Percentiles rank a stretch among this genome's conserved stretches.
Conservation (phyloP, 306 rosid species). For the Lablab purpureus region DNA sequence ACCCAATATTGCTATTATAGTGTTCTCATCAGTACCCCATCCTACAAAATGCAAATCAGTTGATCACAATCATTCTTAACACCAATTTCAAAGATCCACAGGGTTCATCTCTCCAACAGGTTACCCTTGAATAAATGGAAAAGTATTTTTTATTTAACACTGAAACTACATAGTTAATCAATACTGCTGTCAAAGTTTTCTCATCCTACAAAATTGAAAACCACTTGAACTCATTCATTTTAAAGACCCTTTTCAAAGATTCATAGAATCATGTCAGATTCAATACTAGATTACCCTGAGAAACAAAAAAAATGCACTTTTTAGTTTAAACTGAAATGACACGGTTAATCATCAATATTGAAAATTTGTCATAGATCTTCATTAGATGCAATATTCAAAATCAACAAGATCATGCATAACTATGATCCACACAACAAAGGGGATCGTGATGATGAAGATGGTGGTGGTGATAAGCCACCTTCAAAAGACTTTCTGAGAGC, state of each 20-base stretch:
- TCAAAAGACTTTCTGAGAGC: conserved; percentile 57
- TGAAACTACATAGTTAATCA: not conserved
- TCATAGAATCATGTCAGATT: not conserved
- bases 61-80: not conserved
- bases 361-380: not conserved
- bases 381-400: not conserved
- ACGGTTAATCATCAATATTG: not conserved
- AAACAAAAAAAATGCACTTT: not conserved
- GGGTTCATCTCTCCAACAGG: conserved; percentile 9
- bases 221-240: not conserved
- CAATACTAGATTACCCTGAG: not conserved
- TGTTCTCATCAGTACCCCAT: conserved; percentile 88
- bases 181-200: not conserved
- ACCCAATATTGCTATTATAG: conserved; percentile 59
- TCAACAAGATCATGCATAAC: not conserved
- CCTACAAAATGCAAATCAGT: conserved; percentile 52
- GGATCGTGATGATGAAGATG: not conserved
- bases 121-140: not conserved
- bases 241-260: no score
- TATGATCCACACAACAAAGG: not conserved
- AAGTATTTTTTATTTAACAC: not conserved
- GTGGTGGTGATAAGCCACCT: conserved; percentile 47
- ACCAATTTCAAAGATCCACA: not conserved
- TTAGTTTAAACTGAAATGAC: not conserved
- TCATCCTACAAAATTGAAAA: not conserved